Evolutionary conservation across 2,329 filamentous ascomycete species (phyloP).

Genomic region (Lasiodiplodia citricola): DNA sequence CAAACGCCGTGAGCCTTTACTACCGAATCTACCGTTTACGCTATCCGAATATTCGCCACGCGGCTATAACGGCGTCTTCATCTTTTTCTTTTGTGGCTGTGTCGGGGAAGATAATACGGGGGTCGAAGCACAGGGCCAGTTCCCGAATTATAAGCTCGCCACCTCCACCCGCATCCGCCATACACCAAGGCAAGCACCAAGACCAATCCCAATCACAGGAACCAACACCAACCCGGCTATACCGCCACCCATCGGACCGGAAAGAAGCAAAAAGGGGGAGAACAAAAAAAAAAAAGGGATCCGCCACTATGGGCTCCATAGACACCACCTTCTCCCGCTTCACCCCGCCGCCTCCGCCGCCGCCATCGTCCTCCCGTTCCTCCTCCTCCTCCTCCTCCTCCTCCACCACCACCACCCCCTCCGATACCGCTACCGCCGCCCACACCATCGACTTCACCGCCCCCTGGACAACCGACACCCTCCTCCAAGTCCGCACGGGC

Average conservation of each 20-base stretch:
- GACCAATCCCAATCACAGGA: too few relatives aligned
- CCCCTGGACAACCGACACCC: slow-evolving; percentile 48
- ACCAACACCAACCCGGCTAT: not conserved
- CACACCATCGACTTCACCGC: slow-evolving; percentile 31
- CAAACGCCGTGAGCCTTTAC: not conserved
- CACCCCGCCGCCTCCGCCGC: not conserved
- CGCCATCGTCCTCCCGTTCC: slow-evolving; percentile 27
- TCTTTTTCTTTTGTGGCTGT: not conserved
- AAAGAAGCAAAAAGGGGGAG: not conserved
- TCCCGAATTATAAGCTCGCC: not conserved
- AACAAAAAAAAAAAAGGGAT: not conserved
- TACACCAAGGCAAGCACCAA: too few relatives aligned
- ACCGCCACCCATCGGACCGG: not conserved
- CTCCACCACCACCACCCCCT: not conserved
- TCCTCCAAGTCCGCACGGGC: slow-evolving; percentile 64
- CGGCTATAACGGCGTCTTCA: not conserved
- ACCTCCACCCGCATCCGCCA: not conserved
- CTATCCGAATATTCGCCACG: not conserved
- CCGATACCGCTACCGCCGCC: not conserved
- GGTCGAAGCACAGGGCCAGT: not conserved
- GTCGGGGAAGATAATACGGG: not conserved
- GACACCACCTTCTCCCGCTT: not conserved
- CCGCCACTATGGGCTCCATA: not conserved
- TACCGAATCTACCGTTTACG: not conserved
- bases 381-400: not conserved